These are phyloP conservation scores for Camelina sativa DNA, from an alignment of 345 rosid species.

Conservation along the genomic window DNA sequence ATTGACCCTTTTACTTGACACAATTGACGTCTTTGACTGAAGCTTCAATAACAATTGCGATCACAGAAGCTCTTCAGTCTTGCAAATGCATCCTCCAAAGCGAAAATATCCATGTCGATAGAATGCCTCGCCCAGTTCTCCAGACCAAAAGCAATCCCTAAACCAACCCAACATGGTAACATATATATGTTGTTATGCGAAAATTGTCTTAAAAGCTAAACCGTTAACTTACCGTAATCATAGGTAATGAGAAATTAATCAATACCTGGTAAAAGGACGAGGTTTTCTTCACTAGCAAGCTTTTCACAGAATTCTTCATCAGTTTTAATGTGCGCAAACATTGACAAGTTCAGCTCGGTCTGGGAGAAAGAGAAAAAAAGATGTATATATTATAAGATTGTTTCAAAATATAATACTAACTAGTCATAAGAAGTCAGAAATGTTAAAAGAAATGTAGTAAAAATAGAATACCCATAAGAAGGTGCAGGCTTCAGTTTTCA, in stretches of 20 bases:
- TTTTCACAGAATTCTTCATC: slow-evolving; percentile 29
- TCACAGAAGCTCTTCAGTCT: slow-evolving; percentile 38
- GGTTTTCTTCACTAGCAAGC: slow-evolving; percentile 40
- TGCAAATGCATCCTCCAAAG: slow-evolving; percentile 38
- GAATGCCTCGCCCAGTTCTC: slow-evolving; percentile 38
- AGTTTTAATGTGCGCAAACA: slow-evolving; percentile 19
- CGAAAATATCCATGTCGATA: slow-evolving; percentile 28
- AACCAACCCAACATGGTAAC: slow-evolving; percentile 1
- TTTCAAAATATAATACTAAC: neutral
- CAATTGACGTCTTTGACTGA: slow-evolving; percentile 3
- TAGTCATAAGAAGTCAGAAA: neutral
- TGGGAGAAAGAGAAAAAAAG: neutral
- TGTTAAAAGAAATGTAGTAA: neutral
- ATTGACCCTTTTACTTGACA: neutral
- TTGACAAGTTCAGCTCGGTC: neutral
- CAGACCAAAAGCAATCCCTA: slow-evolving; percentile 63
- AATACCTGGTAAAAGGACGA: slow-evolving; percentile 41
- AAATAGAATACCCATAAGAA: slow-evolving; percentile 57
- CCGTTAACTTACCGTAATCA: neutral
- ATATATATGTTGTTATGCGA: neutral
- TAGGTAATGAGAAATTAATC: neutral
- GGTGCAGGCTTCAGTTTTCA: slow-evolving; percentile 70
- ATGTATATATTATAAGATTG: neutral
- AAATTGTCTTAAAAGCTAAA: neutral
- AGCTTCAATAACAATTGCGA: neutral